Conservation (phyloP, 2,329 filamentous ascomycete species). For the Ophiostoma angusticollis region DNA sequence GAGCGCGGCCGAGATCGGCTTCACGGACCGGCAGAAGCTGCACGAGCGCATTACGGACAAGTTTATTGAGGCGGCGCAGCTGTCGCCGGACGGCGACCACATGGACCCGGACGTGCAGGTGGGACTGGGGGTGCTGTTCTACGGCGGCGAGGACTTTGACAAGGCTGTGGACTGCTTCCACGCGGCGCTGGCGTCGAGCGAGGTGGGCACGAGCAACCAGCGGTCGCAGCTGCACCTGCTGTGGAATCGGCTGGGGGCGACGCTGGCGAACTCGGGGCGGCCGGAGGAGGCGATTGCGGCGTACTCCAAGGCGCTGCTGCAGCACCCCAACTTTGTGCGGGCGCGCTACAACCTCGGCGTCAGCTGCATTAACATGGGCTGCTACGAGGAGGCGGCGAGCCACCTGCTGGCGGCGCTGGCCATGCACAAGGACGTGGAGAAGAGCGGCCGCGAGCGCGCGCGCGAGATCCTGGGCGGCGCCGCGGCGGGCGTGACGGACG, state of each 20-base stretch:
- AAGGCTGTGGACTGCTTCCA: conserved; percentile 99
- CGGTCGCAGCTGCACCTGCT: conserved; percentile 81
- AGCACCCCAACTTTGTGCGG: conserved; percentile 92
- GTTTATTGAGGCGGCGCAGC: conserved; percentile 84
- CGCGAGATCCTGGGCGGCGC: conserved; percentile 62
- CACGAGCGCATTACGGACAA: conserved; percentile 83
- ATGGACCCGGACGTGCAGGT: conserved; percentile 99
- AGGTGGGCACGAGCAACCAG: conserved; percentile 72
- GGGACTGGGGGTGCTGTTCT: conserved; percentile 90
- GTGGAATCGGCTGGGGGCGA: conserved; percentile 94
- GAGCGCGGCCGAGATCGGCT: conserved; percentile 71
- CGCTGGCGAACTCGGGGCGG: conserved; percentile 85
- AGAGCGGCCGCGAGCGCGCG: conserved; percentile 69
- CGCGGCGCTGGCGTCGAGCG: conserved; percentile 73
- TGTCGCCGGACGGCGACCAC: conserved; percentile 80
- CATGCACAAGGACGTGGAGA: conserved; percentile 92
- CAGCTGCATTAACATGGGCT: conserved; percentile 93
- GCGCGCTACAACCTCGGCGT: conserved; percentile 95
- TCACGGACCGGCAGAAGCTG: conserved; percentile 80
- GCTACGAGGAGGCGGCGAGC: conserved; percentile 81
- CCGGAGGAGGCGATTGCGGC: conserved; percentile 94
- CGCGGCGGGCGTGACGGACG: conserved; percentile 42
- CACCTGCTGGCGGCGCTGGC: conserved; percentile 83
- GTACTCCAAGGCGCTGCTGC: conserved; percentile 80
- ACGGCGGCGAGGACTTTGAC: conserved; percentile 93